Evolutionary conservation across 208 protist genomes (phyloP).

Genomic region (Histomonas meleagridis): DNA sequence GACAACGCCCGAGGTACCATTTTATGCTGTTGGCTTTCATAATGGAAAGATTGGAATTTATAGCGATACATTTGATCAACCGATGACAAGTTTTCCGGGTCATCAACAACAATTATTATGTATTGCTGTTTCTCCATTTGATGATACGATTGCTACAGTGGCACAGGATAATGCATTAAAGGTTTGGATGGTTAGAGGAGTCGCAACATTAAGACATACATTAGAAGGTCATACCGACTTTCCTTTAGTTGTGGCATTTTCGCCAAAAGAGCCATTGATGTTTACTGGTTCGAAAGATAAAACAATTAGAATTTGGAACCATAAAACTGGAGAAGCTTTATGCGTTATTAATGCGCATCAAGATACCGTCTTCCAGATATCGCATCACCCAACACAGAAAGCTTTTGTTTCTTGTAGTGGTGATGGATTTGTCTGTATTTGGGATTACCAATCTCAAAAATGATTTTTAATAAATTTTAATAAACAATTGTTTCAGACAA

Average conservation of each 20-base stretch:
- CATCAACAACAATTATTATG: background rate
- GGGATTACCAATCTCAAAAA: background rate
- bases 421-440: background rate
- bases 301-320: background rate
- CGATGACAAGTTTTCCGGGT: background rate
- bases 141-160: constrained; percentile 15
- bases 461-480: too few relatives aligned
- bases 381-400: background rate
- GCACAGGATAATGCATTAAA: background rate
- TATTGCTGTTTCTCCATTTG: background rate
- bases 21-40: background rate
- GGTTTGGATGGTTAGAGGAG: background rate
- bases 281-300: constrained; percentile 6
- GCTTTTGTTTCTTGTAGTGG: background rate
- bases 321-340: background rate
- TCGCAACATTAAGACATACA: background rate
- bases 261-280: background rate
- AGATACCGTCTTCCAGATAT: background rate
- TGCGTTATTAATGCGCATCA: background rate
- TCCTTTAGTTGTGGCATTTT: background rate
- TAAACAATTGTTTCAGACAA: too few relatives aligned
- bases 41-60: background rate
- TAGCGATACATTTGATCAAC: background rate
- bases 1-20: background rate
- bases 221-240: background rate